phyloP scores from a whole-genome alignment of 2,329 filamentous ascomycete genomes.

The Ascochyta lentis region DNA sequence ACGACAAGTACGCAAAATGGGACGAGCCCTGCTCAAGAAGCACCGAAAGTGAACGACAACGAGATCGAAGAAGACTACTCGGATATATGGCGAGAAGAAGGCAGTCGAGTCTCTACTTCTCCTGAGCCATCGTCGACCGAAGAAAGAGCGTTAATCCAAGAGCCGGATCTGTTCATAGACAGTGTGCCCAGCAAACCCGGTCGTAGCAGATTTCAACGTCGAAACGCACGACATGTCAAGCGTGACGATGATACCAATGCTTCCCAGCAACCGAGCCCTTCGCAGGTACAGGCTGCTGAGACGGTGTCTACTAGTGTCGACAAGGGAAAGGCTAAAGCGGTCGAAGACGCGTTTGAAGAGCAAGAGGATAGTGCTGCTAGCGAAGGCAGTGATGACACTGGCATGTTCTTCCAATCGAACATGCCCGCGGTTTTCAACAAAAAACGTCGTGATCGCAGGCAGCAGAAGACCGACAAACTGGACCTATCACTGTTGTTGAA shows the following conservation, averaged over 20 bases:
- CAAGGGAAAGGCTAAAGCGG: constrained; percentile 26
- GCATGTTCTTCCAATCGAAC: constrained; percentile 47
- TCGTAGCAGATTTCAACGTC: constrained; percentile 53
- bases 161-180: constrained; percentile 43
- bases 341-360: constrained; percentile 18
- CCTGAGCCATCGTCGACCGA: constrained; percentile 15
- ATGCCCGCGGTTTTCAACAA: constrained; percentile 37
- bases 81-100: constrained; percentile 59
- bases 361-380: constrained; percentile 28
- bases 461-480: constrained; percentile 34
- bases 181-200: constrained; percentile 40
- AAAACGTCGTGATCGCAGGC: constrained; percentile 32
- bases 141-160: background rate
- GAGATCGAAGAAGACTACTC: constrained; percentile 31
- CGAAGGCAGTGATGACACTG: constrained; percentile 45
- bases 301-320: background rate
- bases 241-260: constrained; percentile 49
- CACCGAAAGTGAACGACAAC: background rate
- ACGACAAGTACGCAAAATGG: constrained; percentile 2
- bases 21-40: background rate
- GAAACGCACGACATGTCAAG: constrained; percentile 45
- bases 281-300: constrained; percentile 9
- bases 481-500: constrained; percentile 42
- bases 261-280: constrained; percentile 16
- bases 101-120: constrained; percentile 45